Evolutionary conservation across 176 grass and related monocot species (phyloP).

Genomic region (Musa acuminata): DNA sequence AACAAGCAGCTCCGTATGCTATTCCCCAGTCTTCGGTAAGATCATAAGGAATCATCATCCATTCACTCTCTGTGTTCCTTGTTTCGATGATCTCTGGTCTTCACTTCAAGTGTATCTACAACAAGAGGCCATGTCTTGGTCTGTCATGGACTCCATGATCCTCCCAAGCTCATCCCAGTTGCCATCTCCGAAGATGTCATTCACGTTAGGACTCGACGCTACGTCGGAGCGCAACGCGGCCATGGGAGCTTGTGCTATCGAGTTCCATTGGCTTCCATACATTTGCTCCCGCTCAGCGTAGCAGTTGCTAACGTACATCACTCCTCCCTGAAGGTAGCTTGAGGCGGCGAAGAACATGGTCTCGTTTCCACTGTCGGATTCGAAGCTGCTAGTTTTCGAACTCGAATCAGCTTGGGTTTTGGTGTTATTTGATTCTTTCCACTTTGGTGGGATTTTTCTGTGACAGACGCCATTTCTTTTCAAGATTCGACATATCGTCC

Average conservation of each 20-base stretch:
- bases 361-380: slow-evolving; percentile 40
- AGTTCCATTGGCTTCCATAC: slow-evolving; percentile 24
- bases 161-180: slow-evolving; percentile 10
- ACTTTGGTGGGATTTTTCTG: slow-evolving; percentile 1
- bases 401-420: slow-evolving; percentile 27
- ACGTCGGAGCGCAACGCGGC: neutral
- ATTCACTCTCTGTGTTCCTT: neutral
- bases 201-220: neutral
- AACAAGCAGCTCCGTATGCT: too few species aligned
- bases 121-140: neutral
- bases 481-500: slow-evolving; percentile 88
- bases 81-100: neutral
- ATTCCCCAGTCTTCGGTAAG: too few species aligned
- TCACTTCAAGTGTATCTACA: neutral
- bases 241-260: neutral
- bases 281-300: slow-evolving; percentile 14
- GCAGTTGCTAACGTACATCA: neutral
- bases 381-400: slow-evolving; percentile 45
- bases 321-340: slow-evolving; percentile 19
- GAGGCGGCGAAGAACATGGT: slow-evolving; percentile 19
- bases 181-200: neutral
- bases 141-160: neutral
- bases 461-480: slow-evolving; percentile 35
- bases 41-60: neutral
- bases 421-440: neutral